Conservation (phyloP, 805 yeast genomes). For the Barnettozyma sucrosica region DNA sequence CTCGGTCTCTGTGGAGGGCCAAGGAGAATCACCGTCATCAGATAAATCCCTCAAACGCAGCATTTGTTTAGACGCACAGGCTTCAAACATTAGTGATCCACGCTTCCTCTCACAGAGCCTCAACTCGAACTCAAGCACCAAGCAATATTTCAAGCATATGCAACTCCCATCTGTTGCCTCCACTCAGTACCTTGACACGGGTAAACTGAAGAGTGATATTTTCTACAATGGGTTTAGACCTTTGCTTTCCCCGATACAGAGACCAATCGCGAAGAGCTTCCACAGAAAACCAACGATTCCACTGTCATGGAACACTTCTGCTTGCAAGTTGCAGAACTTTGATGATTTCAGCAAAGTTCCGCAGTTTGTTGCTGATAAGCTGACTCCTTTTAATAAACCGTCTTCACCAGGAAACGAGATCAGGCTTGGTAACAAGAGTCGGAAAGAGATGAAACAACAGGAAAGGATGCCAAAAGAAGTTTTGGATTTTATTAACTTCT, state of each 20-base stretch:
- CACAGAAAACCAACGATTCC: conserved; percentile 19
- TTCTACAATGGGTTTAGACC: conserved; percentile 25
- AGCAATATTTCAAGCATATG: conserved; percentile 6
- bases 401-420: conserved; percentile 23
- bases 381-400: conserved; percentile 20
- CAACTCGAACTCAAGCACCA: not conserved
- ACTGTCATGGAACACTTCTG: conserved; percentile 23
- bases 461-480: conserved; percentile 19
- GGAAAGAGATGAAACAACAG: conserved; percentile 21
- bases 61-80: conserved; percentile 4
- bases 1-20: not conserved
- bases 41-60: conserved; percentile 3
- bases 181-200: conserved; percentile 21
- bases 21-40: not conserved
- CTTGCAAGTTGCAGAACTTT: conserved; percentile 20
- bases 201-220: conserved; percentile 18
- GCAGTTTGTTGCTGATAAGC: conserved; percentile 24
- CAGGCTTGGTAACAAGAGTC: conserved; percentile 20
- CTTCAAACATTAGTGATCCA: conserved; percentile 6
- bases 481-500: conserved; percentile 19
- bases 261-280: conserved; percentile 15
- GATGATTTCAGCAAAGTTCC: conserved; percentile 24
- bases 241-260: conserved; percentile 20
- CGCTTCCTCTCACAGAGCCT: not conserved
- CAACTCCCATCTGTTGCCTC: conserved; percentile 21